Base-by-base conservation (phyloP, 176 grass and related monocot genomes). In the Eleusine coracana region DNA sequence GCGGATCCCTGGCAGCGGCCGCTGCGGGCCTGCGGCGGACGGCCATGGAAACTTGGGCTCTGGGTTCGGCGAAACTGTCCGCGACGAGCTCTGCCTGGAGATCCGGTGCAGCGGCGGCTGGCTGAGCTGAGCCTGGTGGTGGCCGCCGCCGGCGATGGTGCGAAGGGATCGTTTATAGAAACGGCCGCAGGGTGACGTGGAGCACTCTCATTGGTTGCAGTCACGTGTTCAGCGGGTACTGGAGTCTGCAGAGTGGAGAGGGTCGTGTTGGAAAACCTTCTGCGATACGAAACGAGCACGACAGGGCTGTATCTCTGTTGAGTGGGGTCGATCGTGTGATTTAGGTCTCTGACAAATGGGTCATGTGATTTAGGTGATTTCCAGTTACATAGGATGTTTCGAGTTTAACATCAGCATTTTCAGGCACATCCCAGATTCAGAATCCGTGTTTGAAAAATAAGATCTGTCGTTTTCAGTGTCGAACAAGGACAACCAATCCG, bases 1-100 rank as follows among this genome's bases (percentile, higher is more conserved):
- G 70, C 65, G 76, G 62, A 82, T 27, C 65, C 52, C 28, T 79
- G 44, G 80, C 62, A 16, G 84, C 41, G 21, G 73, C 63, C 76
- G 76, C 78, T 14, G 83, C 66, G 80, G 73, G 70, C 73, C 87
- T 89, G 72, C 86, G 89, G 74, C 83, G 87, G 72, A 36, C 70
- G 49, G 80, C 85, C 92, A 94, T 94, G 52, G 71, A 50, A 83
- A 20, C 46, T 28, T 3, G 25, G 70, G 23, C 15, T 54, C 17
- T n/a, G 66, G 16, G 8, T 44, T 42, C 8, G 73, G 56, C 36
- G 10, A 50, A 76, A 41, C 55, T 10, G 34, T 7, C 56, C 48
- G 76, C 28, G 28, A 6, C 2, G 65, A 63, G 36, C 8, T 29
- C 0, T n/a, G n/a, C 49, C 38, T 49, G 38, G 75, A 20, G 42